Conservation (phyloP, 192 early-diverging fungal species). For the Gryganskiella cystojenkinii region DNA sequence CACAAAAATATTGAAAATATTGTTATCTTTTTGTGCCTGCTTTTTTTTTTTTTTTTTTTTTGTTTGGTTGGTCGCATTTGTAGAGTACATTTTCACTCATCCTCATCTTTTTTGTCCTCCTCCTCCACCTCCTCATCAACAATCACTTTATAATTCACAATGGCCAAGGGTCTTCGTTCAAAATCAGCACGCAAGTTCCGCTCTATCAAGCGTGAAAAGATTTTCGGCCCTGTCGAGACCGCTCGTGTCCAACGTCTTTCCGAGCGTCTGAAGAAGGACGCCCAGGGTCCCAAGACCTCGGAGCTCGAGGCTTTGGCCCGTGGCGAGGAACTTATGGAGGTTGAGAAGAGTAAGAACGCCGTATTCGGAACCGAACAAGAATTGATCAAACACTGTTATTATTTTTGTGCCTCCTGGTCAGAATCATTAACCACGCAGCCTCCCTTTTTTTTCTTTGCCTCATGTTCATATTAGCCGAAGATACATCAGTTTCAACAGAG, state of each 20-base stretch:
- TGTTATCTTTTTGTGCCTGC: background rate
- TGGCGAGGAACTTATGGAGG: constrained; percentile 50
- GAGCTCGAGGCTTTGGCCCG: constrained; percentile 49
- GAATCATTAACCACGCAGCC: background rate
- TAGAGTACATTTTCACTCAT: background rate
- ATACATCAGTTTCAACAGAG: constrained; percentile 34
- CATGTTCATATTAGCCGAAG: constrained; percentile 15
- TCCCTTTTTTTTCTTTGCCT: background rate
- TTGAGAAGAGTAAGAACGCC: constrained; percentile 39
- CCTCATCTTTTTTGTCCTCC: background rate
- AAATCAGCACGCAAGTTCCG: constrained; percentile 62
- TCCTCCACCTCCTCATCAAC: background rate
- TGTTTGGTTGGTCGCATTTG: background rate
- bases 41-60: constrained; percentile 2
- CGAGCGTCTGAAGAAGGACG: constrained; percentile 52
- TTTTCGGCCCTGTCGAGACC: constrained; percentile 67
- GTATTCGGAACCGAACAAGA: background rate
- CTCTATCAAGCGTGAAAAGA: constrained; percentile 66
- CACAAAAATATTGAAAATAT: too few species aligned
- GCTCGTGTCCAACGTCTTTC: constrained; percentile 58
- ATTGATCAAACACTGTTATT: background rate
- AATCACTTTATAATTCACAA: constrained; percentile 27
- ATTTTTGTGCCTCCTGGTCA: background rate
- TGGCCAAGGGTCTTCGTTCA: constrained; percentile 60
- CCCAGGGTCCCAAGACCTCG: constrained; percentile 48